Conservation (phyloP, 1,284 basidiomycete genomes). For the Cerioporus squamosus region DNA sequence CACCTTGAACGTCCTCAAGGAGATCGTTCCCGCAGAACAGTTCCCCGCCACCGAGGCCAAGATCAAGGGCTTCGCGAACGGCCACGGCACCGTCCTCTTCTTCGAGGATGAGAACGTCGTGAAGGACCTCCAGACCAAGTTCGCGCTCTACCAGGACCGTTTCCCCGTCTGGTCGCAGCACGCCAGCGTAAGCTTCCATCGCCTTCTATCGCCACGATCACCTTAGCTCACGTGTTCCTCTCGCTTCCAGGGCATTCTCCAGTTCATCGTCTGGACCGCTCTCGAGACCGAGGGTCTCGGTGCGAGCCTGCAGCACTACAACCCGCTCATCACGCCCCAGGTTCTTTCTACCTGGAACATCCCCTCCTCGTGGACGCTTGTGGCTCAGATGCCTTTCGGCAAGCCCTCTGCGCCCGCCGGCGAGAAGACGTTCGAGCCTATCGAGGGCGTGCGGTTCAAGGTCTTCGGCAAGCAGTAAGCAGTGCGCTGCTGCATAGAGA, state of each 20-base stretch:
- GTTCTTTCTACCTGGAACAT: constrained; percentile 28
- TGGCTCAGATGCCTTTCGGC: constrained; percentile 30
- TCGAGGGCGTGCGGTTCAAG: constrained; percentile 31
- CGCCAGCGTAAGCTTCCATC: constrained; percentile 19
- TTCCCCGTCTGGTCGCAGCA: constrained; percentile 31
- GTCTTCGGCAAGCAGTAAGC: constrained; percentile 25
- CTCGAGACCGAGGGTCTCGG: constrained; percentile 32
- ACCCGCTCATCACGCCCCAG: constrained; percentile 29
- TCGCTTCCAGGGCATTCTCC: constrained; percentile 25
- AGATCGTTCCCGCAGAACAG: constrained; percentile 27
- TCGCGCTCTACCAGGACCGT: constrained; percentile 29
- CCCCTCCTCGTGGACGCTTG: constrained; percentile 27
- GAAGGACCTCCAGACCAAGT: constrained; percentile 26
- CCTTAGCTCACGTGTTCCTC: background rate
- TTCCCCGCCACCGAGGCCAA: constrained; percentile 26
- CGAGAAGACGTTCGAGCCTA: constrained; percentile 26
- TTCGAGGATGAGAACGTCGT: constrained; percentile 30
- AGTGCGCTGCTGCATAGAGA: too few relatives aligned
- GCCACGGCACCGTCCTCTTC: constrained; percentile 31
- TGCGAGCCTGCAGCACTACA: constrained; percentile 33
- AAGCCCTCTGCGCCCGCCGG: constrained; percentile 24
- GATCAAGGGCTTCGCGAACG: constrained; percentile 27
- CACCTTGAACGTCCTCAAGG: constrained; percentile 26
- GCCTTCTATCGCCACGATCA: background rate
- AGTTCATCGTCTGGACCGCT: constrained; percentile 31